phyloP scores from a whole-genome alignment of 2,329 filamentous ascomycete genomes.

The Talaromyces amestolkiae region DNA sequence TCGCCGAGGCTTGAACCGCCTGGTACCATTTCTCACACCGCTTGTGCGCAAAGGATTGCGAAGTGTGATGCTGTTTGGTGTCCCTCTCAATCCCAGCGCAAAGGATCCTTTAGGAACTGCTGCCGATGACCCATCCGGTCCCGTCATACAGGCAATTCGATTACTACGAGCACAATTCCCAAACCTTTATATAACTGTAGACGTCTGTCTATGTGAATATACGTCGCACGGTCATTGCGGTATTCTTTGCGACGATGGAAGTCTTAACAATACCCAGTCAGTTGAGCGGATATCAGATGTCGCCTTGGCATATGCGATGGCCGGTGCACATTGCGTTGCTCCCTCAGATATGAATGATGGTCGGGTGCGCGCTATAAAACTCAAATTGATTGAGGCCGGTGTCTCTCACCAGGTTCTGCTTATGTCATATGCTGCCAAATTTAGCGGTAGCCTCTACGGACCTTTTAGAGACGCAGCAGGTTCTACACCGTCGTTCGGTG shows the following conservation, averaged over 20 bases:
- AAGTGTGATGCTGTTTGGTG: constrained; percentile 93
- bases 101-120: constrained; percentile 91
- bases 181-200: constrained; percentile 82
- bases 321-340: constrained; percentile 93
- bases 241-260: constrained; percentile 88
- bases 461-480: constrained; percentile 96
- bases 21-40: constrained; percentile 80
- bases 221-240: constrained; percentile 97
- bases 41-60: constrained; percentile 85
- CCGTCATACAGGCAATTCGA: constrained; percentile 83
- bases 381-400: constrained; percentile 93
- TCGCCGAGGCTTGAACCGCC: constrained; percentile 81
- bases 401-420: constrained; percentile 87
- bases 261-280: constrained; percentile 86
- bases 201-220: constrained; percentile 98
- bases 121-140: constrained; percentile 88
- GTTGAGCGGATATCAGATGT: constrained; percentile 95
- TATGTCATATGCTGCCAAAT: constrained; percentile 98
- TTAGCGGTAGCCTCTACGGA: constrained; percentile 92
- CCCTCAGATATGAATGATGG: constrained; percentile 99
- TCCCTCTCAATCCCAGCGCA: constrained; percentile 73
- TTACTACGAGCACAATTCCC: constrained; percentile 83
- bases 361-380: constrained; percentile 93
- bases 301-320: constrained; percentile 94
- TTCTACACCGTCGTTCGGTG: constrained; percentile 85